These are phyloP conservation scores for Phylloporus sp. DNA, from an alignment of 768 basidiomycete species.

Conservation along the genomic window DNA sequence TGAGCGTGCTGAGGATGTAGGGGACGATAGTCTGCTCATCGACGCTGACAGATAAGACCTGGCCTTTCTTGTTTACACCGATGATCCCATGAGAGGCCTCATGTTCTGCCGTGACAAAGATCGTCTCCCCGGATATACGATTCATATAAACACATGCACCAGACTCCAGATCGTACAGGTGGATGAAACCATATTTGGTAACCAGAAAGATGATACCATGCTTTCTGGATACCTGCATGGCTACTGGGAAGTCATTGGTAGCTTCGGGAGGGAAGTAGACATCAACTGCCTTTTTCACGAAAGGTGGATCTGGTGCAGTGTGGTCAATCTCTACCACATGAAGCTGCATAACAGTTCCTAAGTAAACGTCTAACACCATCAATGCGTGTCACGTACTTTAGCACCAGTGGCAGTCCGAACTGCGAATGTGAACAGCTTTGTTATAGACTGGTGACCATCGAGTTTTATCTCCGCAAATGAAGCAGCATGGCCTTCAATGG, in stretches of 20 bases:
- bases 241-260: constrained; percentile 97
- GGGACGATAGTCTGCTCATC: constrained; percentile 96
- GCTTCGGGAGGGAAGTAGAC: constrained; percentile 99
- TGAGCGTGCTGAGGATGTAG: constrained; percentile 88
- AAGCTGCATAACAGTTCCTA: constrained; percentile 50
- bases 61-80: constrained; percentile 99
- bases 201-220: constrained; percentile 97
- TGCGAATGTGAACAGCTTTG: constrained; percentile 93
- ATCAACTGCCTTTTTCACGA: constrained; percentile 96
- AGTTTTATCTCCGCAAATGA: constrained; percentile 90
- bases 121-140: constrained; percentile 98
- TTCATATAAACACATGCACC: constrained; percentile 99
- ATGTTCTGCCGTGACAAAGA: constrained; percentile 97
- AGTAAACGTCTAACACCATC: constrained; percentile 2
- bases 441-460: constrained; percentile 80
- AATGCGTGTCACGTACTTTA: constrained; percentile 58
- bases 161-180: constrained; percentile 96
- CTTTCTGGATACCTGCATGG: constrained; percentile 97
- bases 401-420: constrained; percentile 96
- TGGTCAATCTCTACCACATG: constrained; percentile 99
- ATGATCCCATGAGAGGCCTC: constrained; percentile 94
- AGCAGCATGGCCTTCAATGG: constrained; percentile 98
- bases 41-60: constrained; percentile 93
- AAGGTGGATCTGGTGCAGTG: constrained; percentile 84
- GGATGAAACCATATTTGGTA: constrained; percentile 99